phyloP scores from a whole-genome alignment of 306 rosid species.

The Senna siamea region DNA sequence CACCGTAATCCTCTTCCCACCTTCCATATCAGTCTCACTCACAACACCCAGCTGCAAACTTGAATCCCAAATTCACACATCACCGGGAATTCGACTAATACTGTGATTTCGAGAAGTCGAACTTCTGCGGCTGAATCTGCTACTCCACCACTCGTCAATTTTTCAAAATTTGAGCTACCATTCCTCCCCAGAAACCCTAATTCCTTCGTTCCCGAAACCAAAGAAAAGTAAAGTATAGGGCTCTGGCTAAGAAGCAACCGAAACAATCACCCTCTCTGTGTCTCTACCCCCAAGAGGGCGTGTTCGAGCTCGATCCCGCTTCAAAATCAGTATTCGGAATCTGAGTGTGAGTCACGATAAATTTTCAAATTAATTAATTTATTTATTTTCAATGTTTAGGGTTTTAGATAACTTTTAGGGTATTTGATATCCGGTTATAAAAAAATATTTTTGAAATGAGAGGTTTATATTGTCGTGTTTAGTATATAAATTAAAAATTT shows the following conservation, averaged over 20 bases:
- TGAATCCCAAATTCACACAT: conserved; percentile 3
- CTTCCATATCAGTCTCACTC: conserved; percentile 24
- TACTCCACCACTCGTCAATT: neutral
- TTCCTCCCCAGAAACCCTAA: conserved; percentile 1
- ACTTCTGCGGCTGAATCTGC: conserved; percentile 8
- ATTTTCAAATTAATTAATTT: too few species aligned
- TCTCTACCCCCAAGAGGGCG: neutral
- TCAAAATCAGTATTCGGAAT: neutral
- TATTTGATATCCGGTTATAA: too few species aligned
- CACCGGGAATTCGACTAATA: neutral
- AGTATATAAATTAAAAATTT: too few species aligned
- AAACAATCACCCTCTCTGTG: neutral
- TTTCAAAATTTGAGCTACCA: neutral
- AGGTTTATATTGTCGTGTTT: too few species aligned
- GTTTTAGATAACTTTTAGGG: too few species aligned
- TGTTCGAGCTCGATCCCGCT: conserved; percentile 6
- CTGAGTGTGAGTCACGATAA: neutral
- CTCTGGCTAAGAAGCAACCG: neutral
- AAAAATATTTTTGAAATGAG: too few species aligned
- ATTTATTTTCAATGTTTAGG: too few species aligned
- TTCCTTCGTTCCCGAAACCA: neutral
- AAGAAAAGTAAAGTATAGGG: neutral
- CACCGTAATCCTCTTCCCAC: conserved; percentile 46
- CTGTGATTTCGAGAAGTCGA: neutral
- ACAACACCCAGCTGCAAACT: neutral